These are phyloP conservation scores for Xylaria bambusicola DNA, from an alignment of 495 filamentous ascomycete genomes.

Conservation along the genomic window DNA sequence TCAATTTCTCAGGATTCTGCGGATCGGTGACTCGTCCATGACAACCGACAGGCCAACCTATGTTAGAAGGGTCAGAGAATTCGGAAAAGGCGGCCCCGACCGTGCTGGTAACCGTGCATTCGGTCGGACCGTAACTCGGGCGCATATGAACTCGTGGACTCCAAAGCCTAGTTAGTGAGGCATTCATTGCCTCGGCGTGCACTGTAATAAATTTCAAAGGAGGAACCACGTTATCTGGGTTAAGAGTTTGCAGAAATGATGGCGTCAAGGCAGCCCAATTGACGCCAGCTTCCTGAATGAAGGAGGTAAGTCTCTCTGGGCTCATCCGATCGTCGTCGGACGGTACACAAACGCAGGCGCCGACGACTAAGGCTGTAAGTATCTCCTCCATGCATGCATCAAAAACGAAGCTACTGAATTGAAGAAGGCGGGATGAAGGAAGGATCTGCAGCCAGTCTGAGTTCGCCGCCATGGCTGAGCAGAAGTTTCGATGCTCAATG, in stretches of 20 bases:
- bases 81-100: neutral
- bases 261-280: constrained; percentile 12
- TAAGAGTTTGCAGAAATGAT: constrained; percentile 11
- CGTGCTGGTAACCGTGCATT: constrained; percentile 11
- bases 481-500: constrained; percentile 49
- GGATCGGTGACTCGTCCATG: constrained; percentile 54
- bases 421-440: constrained; percentile 44
- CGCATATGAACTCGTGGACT: constrained; percentile 2
- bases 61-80: constrained; percentile 31
- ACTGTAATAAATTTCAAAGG: constrained; percentile 6
- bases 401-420: constrained; percentile 60
- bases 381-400: constrained; percentile 59
- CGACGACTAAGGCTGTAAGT: constrained; percentile 49
- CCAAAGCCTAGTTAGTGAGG: neutral
- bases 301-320: constrained; percentile 1
- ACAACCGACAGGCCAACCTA: constrained; percentile 49
- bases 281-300: constrained; percentile 3
- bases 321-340: constrained; percentile 16
- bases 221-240: constrained; percentile 1
- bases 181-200: constrained; percentile 6
- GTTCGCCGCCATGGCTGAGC: constrained; percentile 34
- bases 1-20: constrained; percentile 46
- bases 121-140: constrained; percentile 11
- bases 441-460: constrained; percentile 37
- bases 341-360: constrained; percentile 31